A percentile compares a stretch with the other conserved stretches of the same genome.
phyloP scores from a whole-genome alignment of 306 rosid species.

The Fragaria ananassa region DNA sequence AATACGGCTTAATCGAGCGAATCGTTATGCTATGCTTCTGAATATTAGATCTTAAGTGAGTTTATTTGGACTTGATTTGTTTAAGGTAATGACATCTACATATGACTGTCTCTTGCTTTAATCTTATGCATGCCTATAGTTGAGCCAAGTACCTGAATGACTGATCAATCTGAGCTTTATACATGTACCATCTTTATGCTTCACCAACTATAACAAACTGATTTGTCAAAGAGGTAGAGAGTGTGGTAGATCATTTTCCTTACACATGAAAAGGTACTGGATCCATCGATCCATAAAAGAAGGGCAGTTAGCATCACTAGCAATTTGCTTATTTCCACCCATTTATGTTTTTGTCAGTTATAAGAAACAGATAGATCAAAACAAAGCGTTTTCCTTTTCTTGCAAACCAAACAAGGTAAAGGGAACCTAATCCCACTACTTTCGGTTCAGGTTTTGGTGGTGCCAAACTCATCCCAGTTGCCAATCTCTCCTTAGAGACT shows the following conservation, averaged over 20 bases:
- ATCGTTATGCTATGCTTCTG: not conserved
- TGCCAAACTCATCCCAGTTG: conserved; percentile 15
- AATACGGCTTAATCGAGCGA: not conserved
- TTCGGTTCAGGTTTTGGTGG: conserved; percentile 31
- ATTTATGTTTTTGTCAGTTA: conserved; percentile 26
- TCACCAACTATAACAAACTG: not conserved
- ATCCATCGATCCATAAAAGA: conserved; percentile 29
- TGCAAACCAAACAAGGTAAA: conserved; percentile 27
- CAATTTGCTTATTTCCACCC: conserved; percentile 27
- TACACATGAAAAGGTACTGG: conserved; percentile 11
- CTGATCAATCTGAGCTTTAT: not conserved
- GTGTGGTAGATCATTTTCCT: conserved; percentile 18
- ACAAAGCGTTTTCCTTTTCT: conserved; percentile 28
- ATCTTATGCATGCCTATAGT: not conserved
- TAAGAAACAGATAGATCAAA: conserved; percentile 25
- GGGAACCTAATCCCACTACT: conserved; percentile 36
- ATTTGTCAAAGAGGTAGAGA: not conserved
- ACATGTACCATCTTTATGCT: not conserved
- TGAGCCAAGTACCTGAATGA: not conserved
- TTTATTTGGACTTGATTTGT: not conserved
- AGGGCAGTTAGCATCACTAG: conserved; percentile 24
- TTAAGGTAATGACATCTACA: not conserved
- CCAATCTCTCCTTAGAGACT: conserved; percentile 6
- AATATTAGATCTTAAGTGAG: not conserved
- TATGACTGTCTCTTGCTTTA: not conserved